Base-by-base conservation (phyloP, 495 filamentous ascomycete genomes). In the Cetradonia linearis region DNA sequence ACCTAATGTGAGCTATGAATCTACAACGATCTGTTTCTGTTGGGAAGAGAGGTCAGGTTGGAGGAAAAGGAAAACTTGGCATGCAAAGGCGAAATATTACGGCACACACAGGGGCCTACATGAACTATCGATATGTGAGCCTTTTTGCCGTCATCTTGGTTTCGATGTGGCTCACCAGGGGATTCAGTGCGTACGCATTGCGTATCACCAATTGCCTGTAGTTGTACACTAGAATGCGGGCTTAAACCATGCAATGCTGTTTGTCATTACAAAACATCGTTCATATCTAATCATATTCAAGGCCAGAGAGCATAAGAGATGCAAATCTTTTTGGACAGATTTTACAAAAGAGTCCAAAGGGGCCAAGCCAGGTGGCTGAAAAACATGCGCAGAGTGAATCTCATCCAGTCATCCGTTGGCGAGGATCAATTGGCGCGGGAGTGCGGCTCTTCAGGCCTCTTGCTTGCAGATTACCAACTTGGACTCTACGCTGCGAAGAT, bases 391-490 rank as follows among this genome's bases (percentile, higher is more conserved):
- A 46, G 20, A 25, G 13, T 8, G 3, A 4, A 54, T 6, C 1
- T 34, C 3, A 23, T 54, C 50, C n/a, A 36, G 11, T 36, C 31
- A 10, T 36, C 34, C 2, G 10, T 11, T 23, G 10, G 33, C 20
- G 27, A 20, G 30, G 28, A 54, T 20, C 31, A 54, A 54, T 54
- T 54, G 50, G 50, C 50, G 50, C 50, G 50, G 50, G 50, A 54
- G 50, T 54, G 50, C 50, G 31, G 50, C 28, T 54, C 18, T 36
- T 16, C 30, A 36, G 28, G 18, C 50, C n/a, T 53, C n/a, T 13
- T 36, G 50, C 50, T 53, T 27, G 14, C 31, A 34, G 30, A 36
- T 25, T 34, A 54, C 31, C 28, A 25, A 31, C n/a, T 5, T 11
- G 33, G 50, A 20, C 50, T 23, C 50, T 20, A 10, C 34, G n/a